Evolutionary conservation across 305 asterid genomes (phyloP).

Genomic region (Solanum hybrid): DNA sequence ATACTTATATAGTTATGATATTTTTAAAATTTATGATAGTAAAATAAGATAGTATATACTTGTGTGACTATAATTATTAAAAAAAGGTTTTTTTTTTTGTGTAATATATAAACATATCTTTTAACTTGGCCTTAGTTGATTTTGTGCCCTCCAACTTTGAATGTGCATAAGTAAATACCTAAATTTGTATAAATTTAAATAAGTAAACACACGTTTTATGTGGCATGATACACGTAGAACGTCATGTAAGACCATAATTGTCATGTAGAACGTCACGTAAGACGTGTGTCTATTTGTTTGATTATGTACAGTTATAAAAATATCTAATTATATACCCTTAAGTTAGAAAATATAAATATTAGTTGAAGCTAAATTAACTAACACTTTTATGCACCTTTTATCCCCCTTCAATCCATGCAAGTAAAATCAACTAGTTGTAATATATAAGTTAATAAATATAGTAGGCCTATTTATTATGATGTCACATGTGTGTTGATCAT

Average conservation of each 20-base stretch:
- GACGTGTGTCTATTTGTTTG: too few species aligned
- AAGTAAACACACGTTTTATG: neutral
- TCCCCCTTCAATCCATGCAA: constrained; percentile 2
- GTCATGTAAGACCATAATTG: too few species aligned
- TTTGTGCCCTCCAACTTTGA: neutral
- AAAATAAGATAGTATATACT: neutral
- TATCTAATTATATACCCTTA: too few species aligned
- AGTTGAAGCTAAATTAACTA: neutral
- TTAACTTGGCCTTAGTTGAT: neutral
- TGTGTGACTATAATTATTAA: constrained; percentile 11
- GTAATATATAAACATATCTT: too few species aligned
- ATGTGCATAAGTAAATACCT: too few species aligned
- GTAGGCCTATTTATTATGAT: constrained; percentile 35
- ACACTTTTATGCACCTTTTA: neutral
- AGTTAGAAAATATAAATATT: too few species aligned
- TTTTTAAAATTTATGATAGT: neutral
- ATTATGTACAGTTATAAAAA: too few species aligned
- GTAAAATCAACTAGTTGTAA: constrained; percentile 7
- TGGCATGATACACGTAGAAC: accelerated
- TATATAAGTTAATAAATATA: neutral
- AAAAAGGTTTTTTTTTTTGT: neutral
- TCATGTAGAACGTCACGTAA: accelerated
- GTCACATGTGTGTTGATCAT: constrained; percentile 40
- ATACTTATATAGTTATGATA: too few species aligned
- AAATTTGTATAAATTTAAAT: too few species aligned